These are phyloP conservation scores for Hygrophila difformis DNA, from an alignment of 257 asterid genomes.

Conservation along the genomic window DNA sequence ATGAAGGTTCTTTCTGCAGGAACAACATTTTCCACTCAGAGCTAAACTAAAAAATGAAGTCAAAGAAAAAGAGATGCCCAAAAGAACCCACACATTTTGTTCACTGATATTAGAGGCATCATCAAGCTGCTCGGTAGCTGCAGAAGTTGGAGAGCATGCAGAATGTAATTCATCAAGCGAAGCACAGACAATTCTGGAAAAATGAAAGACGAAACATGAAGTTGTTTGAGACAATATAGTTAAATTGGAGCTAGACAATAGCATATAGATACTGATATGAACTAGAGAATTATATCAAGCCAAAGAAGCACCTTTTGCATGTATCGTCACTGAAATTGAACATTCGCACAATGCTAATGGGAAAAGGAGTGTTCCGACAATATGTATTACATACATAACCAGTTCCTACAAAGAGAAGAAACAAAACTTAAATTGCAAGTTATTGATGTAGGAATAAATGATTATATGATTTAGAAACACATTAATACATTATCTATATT, in stretches of 20 bases:
- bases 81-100: slow-evolving; percentile 27
- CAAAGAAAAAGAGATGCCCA: slow-evolving; percentile 1
- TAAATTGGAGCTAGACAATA: no score
- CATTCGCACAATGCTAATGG: slow-evolving; percentile 64
- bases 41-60: no score
- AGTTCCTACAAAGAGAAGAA: slow-evolving; percentile 55
- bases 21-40: neutral
- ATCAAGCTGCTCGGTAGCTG: slow-evolving; percentile 30
- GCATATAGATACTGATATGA: slow-evolving; percentile 28
- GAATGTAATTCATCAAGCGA: slow-evolving; percentile 44
- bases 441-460: no score
- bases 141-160: slow-evolving; percentile 24
- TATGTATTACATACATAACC: slow-evolving; percentile 87
- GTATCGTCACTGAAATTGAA: slow-evolving; percentile 79
- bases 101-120: slow-evolving; percentile 20
- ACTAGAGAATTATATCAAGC: slow-evolving; percentile 8
- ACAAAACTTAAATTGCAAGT: no score
- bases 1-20: slow-evolving; percentile 34
- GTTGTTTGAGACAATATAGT: no score
- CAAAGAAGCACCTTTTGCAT: slow-evolving; percentile 51
- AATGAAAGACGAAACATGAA: no score
- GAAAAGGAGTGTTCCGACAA: slow-evolving; percentile 43
- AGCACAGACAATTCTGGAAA: slow-evolving; percentile 62
- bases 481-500: no score
- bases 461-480: no score